These are phyloP conservation scores for Curvularia sp. DNA, from an alignment of 2,329 filamentous ascomycete genomes.

Conservation along the genomic window DNA sequence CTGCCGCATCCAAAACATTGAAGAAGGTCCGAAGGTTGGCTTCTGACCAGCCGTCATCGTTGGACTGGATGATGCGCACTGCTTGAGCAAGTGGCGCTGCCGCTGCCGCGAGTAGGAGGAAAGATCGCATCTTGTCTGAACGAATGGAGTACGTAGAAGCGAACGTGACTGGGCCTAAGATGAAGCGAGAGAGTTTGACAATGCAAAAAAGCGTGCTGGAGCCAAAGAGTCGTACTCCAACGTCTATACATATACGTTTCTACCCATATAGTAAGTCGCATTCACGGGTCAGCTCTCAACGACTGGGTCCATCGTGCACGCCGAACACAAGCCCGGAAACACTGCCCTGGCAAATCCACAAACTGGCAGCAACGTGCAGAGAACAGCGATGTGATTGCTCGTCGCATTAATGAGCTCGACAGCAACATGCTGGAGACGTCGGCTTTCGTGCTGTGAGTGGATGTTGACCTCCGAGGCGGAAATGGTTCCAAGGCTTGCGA, in stretches of 20 bases:
- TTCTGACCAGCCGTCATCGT: slow-evolving; percentile 79
- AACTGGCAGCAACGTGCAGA: slow-evolving; percentile 26
- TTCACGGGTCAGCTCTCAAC: slow-evolving; percentile 5
- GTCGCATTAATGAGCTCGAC: slow-evolving; percentile 28
- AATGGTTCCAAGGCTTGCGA: slow-evolving; percentile 15
- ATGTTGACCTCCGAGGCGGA: slow-evolving; percentile 26
- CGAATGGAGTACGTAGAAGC: slow-evolving; percentile 49
- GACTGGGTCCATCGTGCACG: slow-evolving; percentile 5
- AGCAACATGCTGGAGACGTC: slow-evolving; percentile 20
- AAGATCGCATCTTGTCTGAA: slow-evolving; percentile 36
- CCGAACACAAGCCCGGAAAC: slow-evolving; percentile 6
- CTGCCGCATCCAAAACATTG: slow-evolving; percentile 61
- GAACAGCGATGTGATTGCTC: slow-evolving; percentile 37
- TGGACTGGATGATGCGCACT: slow-evolving; percentile 62
- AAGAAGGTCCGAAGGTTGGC: slow-evolving; percentile 69
- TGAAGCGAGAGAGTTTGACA: neutral
- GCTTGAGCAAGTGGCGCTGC: slow-evolving; percentile 38
- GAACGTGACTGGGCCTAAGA: slow-evolving; percentile 5
- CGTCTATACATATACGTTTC: slow-evolving; percentile 21
- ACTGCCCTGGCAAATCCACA: slow-evolving; percentile 13
- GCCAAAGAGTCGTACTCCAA: neutral
- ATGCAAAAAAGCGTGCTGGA: neutral
- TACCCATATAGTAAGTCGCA: neutral
- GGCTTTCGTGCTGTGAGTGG: slow-evolving; percentile 38
- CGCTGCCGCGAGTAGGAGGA: slow-evolving; percentile 34